Evolutionary conservation across 176 grass and related monocot genomes (phyloP).

Genomic region (Bromus sterilis): DNA sequence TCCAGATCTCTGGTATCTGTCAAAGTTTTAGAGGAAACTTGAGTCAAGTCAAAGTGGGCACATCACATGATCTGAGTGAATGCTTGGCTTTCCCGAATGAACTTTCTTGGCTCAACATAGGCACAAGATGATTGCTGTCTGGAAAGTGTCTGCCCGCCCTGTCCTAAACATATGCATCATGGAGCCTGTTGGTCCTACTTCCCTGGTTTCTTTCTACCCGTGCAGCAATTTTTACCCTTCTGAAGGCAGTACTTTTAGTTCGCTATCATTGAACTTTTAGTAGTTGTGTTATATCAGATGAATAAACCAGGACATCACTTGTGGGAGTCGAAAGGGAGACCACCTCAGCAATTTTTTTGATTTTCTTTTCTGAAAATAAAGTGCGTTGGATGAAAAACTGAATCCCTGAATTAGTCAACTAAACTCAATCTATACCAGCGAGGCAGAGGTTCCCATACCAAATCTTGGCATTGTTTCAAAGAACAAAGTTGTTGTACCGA

Average conservation of each 20-base stretch:
- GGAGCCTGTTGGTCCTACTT: neutral
- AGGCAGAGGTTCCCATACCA: neutral
- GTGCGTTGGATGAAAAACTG: neutral
- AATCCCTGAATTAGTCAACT: neutral
- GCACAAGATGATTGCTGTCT: neutral
- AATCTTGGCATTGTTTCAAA: neutral
- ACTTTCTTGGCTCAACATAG: neutral
- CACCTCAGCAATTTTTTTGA: neutral
- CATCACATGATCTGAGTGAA: conserved; percentile 3
- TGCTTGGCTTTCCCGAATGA: conserved; percentile 5
- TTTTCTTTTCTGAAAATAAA: neutral
- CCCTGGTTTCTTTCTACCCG: neutral
- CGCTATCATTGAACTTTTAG: neutral
- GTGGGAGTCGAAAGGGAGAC: neutral
- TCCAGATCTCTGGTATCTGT: conserved; percentile 69
- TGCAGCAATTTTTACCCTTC: neutral
- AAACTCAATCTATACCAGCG: neutral
- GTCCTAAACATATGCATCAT: neutral
- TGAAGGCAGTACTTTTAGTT: neutral
- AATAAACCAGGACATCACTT: neutral
- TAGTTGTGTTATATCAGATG: neutral
- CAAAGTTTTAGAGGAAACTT: conserved; percentile 17
- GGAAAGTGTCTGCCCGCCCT: neutral
- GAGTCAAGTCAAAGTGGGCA: neutral
- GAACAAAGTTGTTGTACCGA: neutral